Evolutionary conservation across 352 stramenopile genomes (phyloP).

Genomic region (Thalassiosira livingstoniorum): DNA sequence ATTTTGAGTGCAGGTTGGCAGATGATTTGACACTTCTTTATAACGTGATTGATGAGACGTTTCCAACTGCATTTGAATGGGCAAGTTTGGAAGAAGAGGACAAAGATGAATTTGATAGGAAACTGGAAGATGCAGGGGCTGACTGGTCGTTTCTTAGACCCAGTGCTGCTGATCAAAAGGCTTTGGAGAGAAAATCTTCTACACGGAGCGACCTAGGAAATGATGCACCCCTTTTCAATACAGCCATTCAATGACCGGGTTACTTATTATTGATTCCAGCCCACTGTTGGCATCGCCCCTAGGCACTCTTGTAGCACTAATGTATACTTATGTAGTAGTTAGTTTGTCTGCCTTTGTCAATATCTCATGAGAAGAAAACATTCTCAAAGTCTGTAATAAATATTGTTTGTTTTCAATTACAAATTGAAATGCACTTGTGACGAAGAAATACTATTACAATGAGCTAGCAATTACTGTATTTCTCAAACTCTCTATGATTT

Average conservation of each 20-base stretch:
- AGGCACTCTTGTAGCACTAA: too few relatives aligned
- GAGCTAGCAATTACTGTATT: too few relatives aligned
- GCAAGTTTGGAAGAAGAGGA: conserved; percentile 41
- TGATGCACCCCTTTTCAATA: conserved; percentile 24
- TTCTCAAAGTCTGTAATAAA: too few relatives aligned
- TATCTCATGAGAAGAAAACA: too few relatives aligned
- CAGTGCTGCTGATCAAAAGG: conserved; percentile 24
- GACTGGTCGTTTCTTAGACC: conserved; percentile 34
- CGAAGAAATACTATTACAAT: too few relatives aligned
- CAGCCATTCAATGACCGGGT: conserved; percentile 41
- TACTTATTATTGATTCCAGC: conserved; percentile 68
- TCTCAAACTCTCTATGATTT: too few relatives aligned
- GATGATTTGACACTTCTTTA: conserved; percentile 66
- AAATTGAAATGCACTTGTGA: too few relatives aligned
- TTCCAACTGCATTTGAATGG: conserved; percentile 47
- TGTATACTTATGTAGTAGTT: too few relatives aligned
- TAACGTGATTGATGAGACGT: conserved; percentile 27
- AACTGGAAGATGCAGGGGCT: conserved; percentile 28
- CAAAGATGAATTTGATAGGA: conserved; percentile 8
- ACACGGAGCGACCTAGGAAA: not conserved
- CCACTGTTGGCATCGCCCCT: conserved; percentile 72
- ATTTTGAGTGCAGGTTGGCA: conserved; percentile 67
- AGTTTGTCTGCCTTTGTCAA: too few relatives aligned
- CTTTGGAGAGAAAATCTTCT: conserved; percentile 22
- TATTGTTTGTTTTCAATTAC: too few relatives aligned